Evolutionary conservation across 2,329 filamentous ascomycete genomes (phyloP).

Genomic region (Paraconiothyrium sp.): DNA sequence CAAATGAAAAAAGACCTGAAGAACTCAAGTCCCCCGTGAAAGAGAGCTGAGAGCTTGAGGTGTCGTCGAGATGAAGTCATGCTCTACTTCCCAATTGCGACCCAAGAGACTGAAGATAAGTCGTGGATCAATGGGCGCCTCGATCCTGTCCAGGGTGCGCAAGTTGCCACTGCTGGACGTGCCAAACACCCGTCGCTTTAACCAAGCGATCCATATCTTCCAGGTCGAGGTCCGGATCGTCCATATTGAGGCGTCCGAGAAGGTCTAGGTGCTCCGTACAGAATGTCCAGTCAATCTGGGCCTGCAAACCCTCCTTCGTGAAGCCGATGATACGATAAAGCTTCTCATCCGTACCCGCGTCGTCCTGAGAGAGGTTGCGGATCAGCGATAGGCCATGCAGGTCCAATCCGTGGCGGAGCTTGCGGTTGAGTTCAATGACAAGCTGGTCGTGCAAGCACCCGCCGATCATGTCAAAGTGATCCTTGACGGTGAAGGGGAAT

Average conservation of each 20-base stretch:
- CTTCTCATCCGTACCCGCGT: not conserved
- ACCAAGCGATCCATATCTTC: conserved; percentile 15
- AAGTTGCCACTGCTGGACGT: not conserved
- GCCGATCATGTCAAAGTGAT: conserved; percentile 10
- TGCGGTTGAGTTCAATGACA: conserved; percentile 9
- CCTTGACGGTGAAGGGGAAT: conserved; percentile 1
- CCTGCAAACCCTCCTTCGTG: conserved; percentile 14
- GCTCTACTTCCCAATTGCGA: not conserved
- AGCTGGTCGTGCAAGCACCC: not conserved
- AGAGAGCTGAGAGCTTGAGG: not conserved
- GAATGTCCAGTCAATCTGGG: conserved; percentile 13
- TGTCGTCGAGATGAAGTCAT: not conserved
- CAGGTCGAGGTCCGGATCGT: not conserved
- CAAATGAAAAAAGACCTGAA: not conserved
- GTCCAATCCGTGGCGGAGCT: not conserved
- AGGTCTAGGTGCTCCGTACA: conserved; percentile 9
- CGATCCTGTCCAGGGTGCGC: not conserved
- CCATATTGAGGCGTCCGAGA: not conserved
- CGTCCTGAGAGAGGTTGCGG: not conserved
- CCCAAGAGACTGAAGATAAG: not conserved
- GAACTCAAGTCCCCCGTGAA: not conserved
- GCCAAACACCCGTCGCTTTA: conserved; percentile 13
- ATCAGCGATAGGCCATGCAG: not conserved
- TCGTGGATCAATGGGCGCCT: not conserved
- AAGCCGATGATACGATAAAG: not conserved